Evolutionary conservation across 2,329 filamentous ascomycete genomes (phyloP), one percentile per base, ranked within the genome.

Genomic region (Colletotrichum siamense): DNA sequence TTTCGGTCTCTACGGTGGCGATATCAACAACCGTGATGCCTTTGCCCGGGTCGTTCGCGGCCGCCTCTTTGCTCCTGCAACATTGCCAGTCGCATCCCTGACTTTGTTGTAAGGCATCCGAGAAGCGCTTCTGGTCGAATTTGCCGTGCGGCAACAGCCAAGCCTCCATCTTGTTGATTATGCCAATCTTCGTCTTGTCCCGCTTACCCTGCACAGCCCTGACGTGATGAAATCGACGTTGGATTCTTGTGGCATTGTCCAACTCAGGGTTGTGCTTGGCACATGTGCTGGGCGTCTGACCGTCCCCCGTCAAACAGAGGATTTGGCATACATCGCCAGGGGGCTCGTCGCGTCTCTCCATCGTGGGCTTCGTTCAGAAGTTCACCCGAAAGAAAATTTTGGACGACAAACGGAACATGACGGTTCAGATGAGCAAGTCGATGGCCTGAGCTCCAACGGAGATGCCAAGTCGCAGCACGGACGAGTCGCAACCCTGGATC

Each of bases 321-420:
- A 66, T 28, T 66, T 66, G 36, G 63, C 36, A 66, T 16, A 66
- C 6, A 16, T 66, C 36, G 28, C 24, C 34, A 22, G 24, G 63
- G 2, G 16, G 24, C 13, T 49, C 18, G 22, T 28, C 10, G 9
- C 3, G 24, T 13, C 39, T 15, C 44, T 39, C 22, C 36, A 66
- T 66, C 13, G 16, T 52, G 57, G 13, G 4, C 3, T 1, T 61
- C 16, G 26, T 30, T 24, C 16, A 28, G 15, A 18, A 9, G 2
- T 4, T 61, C 1, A n/a, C 18, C 8, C 6, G 57, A 30, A 30
- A 26, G 6, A 15, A 26, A 9, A 8, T 0, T 57, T 24, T 7
- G n/a, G 52, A 26, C 12, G 6, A n/a, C 39, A 44, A 44, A 44
- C 39, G 18, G 39, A n/a, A 44, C 39, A 44, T 44, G 39, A 10